Conservation (phyloP, 2,329 filamentous ascomycete species). For the Ceratocystis smalleyi region DNA sequence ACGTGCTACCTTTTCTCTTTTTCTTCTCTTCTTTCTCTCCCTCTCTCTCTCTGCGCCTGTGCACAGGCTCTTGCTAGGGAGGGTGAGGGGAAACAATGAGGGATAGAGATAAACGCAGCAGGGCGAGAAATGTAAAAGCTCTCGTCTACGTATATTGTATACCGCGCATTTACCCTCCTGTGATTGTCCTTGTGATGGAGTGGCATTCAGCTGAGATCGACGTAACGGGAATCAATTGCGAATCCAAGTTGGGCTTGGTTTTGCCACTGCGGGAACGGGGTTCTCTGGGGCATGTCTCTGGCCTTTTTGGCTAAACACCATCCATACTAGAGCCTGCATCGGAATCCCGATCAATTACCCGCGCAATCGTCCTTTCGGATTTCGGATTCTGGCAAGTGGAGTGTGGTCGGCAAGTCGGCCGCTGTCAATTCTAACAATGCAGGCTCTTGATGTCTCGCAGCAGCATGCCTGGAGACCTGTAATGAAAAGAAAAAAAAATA, state of each 20-base stretch:
- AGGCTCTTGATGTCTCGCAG: not conserved
- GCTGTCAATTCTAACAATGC: not conserved
- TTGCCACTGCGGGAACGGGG: not conserved
- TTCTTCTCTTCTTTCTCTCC: not conserved
- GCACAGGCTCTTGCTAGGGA: not conserved
- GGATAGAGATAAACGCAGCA: not conserved
- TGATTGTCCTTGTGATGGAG: not conserved
- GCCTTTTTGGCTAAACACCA: not conserved
- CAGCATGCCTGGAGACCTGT: not conserved
- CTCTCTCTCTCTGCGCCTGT: not conserved
- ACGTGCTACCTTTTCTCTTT: not conserved
- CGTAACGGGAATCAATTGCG: not conserved
- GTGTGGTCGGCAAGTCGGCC: not conserved
- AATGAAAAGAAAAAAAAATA: not conserved
- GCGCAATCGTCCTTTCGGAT: not conserved
- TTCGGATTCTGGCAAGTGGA: not conserved
- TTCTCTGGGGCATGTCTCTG: not conserved
- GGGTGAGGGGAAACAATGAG: not conserved
- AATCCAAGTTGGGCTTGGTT: not conserved
- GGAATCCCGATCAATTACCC: not conserved
- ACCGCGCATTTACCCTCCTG: not conserved
- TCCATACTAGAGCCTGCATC: not conserved
- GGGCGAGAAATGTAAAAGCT: not conserved
- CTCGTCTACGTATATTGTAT: not conserved
- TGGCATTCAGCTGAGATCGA: not conserved